Base-by-base conservation (phyloP, 495 filamentous ascomycete genomes). In the Acidiella bohemica region DNA sequence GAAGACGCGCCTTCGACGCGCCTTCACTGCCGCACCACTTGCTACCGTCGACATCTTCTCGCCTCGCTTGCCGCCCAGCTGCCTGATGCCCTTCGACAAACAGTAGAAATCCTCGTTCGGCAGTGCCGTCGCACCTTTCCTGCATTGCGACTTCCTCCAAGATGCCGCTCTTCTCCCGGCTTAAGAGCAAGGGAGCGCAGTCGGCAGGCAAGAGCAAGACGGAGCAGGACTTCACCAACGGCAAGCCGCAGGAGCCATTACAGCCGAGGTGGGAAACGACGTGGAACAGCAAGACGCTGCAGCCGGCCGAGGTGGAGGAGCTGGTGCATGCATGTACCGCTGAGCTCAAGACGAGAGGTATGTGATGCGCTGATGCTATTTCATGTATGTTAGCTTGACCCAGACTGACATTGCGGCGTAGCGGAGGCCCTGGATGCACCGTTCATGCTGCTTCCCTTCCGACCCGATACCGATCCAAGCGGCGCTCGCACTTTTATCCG, bases 291-390 rank as follows among this genome's bases (percentile, higher is more conserved):
- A 87, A 77, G 43, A 75, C 83, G 36, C 78, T 97, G 42, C 77
- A 82, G 31, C 82, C 88, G 5, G 83, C 88, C 46, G 92, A 97
- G 60, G 76, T 97, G 22, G 80, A 88, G 50, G 83, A 90, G 46
- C 66, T 97, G 41, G 63, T 97, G 17, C 67, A 73, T 50, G 78
- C 73, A 34, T 96, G 85, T 62, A 87, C 86, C 14, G 72, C 75
- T 37, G 90, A 97, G 64, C 68, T 96, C 59, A 97, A 96, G 66
- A 77, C 80, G 44, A 73, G 86, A 84, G 90, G 90, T 93, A 73
- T 59, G 75, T 22, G 20, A 22, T 27, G 25, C 25, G n/a, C 25
- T 27, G 7, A 27, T 27, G 25, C 25, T 27, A 7, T 7, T 27
- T 7, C 25, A 27, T 23, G 8, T 7, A 2, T 37, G 18, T 26